phyloP scores from a whole-genome alignment of 148 eudicot genomes.

The Rhododendron kiyosumense region DNA sequence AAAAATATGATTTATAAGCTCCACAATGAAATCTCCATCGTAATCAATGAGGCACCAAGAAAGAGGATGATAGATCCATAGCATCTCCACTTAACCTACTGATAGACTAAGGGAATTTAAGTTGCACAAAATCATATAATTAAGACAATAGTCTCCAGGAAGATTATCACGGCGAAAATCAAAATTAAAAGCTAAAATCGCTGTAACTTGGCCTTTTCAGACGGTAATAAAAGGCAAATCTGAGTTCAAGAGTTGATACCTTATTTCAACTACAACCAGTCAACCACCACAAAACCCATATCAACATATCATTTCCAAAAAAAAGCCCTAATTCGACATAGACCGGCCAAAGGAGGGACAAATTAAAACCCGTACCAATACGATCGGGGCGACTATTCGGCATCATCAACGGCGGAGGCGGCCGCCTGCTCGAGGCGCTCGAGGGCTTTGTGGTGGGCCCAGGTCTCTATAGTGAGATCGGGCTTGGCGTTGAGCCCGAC shows the following conservation, averaged over 20 bases:
- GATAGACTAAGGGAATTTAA: background rate
- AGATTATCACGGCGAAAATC: background rate
- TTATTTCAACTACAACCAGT: constrained; percentile 3
- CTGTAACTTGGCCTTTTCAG: background rate
- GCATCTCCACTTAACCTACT: background rate
- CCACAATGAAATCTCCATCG: background rate
- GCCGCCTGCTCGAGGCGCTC: constrained; percentile 55
- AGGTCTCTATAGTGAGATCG: constrained; percentile 90
- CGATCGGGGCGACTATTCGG: constrained; percentile 17
- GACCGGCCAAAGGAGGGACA: background rate
- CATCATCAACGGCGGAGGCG: constrained; percentile 25
- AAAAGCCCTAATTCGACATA: constrained; percentile 1
- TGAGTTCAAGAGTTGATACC: background rate
- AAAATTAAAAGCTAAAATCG: constrained; percentile 4
- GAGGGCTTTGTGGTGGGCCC: constrained; percentile 96
- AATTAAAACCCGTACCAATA: background rate
- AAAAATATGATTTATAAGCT: background rate
- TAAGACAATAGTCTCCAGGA: background rate
- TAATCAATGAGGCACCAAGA: background rate
- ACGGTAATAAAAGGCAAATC: background rate
- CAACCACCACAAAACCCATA: background rate
- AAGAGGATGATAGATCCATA: background rate
- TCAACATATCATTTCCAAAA: background rate
- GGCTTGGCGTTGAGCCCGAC: constrained; percentile 93
- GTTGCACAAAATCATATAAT: background rate